These are phyloP conservation scores for Venustampulla echinocandica DNA, from an alignment of 495 filamentous ascomycete species.

Conservation along the genomic window DNA sequence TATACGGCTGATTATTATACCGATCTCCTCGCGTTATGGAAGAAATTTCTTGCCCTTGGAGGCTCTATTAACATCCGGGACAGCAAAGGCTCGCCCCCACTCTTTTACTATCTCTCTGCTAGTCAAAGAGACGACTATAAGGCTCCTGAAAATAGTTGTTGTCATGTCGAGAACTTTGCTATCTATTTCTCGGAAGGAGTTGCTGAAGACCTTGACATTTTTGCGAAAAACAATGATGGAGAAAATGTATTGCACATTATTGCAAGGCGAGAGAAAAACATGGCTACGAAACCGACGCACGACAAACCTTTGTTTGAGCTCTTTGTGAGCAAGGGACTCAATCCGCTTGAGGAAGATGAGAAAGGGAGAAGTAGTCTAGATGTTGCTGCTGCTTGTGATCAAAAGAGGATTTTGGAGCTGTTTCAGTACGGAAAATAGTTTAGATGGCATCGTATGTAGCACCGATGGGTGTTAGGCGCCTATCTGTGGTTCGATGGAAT, in stretches of 20 bases:
- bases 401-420: slow-evolving; percentile 17
- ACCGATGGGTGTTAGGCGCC: too few species aligned
- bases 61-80: slow-evolving; percentile 28
- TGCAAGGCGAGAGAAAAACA: slow-evolving; percentile 4
- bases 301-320: slow-evolving; percentile 20
- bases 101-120: slow-evolving; percentile 23
- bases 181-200: neutral
- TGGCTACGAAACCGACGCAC: slow-evolving; percentile 6
- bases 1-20: slow-evolving; percentile 2
- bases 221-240: slow-evolving; percentile 6
- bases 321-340: slow-evolving; percentile 23
- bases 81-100: slow-evolving; percentile 23
- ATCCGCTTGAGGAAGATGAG: slow-evolving; percentile 26
- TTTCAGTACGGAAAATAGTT: slow-evolving; percentile 11
- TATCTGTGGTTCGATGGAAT: too few species aligned
- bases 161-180: slow-evolving; percentile 4
- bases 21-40: slow-evolving; percentile 4
- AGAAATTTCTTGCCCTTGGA: slow-evolving; percentile 20
- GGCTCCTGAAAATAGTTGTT: slow-evolving; percentile 2
- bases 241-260: slow-evolving; percentile 14
- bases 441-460: too few species aligned
- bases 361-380: slow-evolving; percentile 23
- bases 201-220: neutral
- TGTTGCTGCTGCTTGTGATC: slow-evolving; percentile 16
- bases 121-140: neutral